A percentile compares a stretch with the other conserved stretches of the same genome.
phyloP scores from a whole-genome alignment of 106 monocot species.

The Apostasia shenzhenica region DNA sequence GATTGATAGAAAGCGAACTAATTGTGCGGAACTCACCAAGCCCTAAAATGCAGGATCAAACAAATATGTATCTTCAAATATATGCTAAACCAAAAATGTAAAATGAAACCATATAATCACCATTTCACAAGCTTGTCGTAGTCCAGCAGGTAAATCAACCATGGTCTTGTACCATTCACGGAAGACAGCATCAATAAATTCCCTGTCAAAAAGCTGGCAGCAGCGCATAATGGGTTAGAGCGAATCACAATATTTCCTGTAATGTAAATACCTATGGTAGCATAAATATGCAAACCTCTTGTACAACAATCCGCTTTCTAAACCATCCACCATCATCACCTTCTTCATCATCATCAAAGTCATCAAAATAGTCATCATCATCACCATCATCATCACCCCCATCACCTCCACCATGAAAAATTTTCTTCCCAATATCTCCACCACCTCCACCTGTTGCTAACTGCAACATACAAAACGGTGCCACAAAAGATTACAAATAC shows the following conservation, averaged over 20 bases:
- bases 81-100: neutral
- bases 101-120: slow-evolving; percentile 20
- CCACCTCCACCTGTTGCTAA: slow-evolving; percentile 84
- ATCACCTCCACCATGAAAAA: slow-evolving; percentile 94
- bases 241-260: neutral
- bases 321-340: slow-evolving; percentile 88
- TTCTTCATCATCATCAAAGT: slow-evolving; percentile 97
- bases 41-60: slow-evolving; percentile 36
- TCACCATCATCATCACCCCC: slow-evolving; percentile 98
- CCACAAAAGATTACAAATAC: neutral
- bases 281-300: slow-evolving; percentile 53
- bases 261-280: neutral
- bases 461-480: slow-evolving; percentile 31
- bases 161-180: slow-evolving; percentile 96
- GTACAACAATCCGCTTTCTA: slow-evolving; percentile 69
- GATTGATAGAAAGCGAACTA: slow-evolving; percentile 76
- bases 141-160: slow-evolving; percentile 78
- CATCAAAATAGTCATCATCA: slow-evolving; percentile 98
- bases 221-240: neutral
- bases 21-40: slow-evolving; percentile 89
- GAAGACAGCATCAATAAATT: slow-evolving; percentile 95
- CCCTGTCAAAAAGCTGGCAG: slow-evolving; percentile 76
- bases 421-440: slow-evolving; percentile 97
- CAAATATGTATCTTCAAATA: neutral
- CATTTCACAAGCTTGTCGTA: slow-evolving; percentile 96